phyloP scores from a whole-genome alignment of 2,329 filamentous ascomycete species.

The Curvularia lunata region DNA sequence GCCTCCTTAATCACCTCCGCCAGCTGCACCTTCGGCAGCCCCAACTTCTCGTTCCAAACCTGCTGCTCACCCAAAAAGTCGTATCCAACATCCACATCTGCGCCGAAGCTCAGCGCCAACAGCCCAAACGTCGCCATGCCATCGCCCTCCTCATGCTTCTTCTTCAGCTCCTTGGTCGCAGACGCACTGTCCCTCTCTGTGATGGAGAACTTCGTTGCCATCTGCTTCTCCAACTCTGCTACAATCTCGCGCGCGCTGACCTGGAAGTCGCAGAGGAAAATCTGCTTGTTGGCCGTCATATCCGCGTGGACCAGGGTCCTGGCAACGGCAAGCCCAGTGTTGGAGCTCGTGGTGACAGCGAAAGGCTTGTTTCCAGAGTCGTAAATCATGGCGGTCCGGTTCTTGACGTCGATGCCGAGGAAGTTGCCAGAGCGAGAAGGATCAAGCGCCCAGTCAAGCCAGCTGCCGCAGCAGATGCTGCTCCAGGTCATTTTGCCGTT shows the following conservation, averaged over 20 bases:
- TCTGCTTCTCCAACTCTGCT: slow-evolving; percentile 20
- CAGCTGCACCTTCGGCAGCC: slow-evolving; percentile 25
- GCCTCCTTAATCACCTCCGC: slow-evolving; percentile 26
- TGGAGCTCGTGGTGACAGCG: slow-evolving; percentile 24
- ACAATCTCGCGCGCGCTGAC: slow-evolving; percentile 23
- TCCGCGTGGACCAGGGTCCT: slow-evolving; percentile 13
- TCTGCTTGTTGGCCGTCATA: slow-evolving; percentile 27
- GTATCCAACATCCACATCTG: slow-evolving; percentile 31
- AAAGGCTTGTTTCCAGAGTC: slow-evolving; percentile 28
- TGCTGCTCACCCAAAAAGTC: slow-evolving; percentile 31
- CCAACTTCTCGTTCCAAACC: slow-evolving; percentile 32
- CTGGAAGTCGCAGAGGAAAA: slow-evolving; percentile 34
- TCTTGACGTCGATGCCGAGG: slow-evolving; percentile 30
- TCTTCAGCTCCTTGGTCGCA: slow-evolving; percentile 14
- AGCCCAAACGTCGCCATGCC: slow-evolving; percentile 24
- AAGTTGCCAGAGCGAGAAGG: slow-evolving; percentile 28
- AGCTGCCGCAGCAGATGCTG: slow-evolving; percentile 29
- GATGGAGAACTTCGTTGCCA: slow-evolving; percentile 21
- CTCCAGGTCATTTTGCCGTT: slow-evolving; percentile 27
- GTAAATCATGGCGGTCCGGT: slow-evolving; percentile 24
- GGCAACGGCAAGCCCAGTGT: slow-evolving; percentile 30
- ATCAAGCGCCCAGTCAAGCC: slow-evolving; percentile 35
- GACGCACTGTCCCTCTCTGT: slow-evolving; percentile 15
- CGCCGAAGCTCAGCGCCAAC: slow-evolving; percentile 27
- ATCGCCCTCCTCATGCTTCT: slow-evolving; percentile 28